Evolutionary conservation across 1,139 yeast genomes (phyloP).

Genomic region (Protomyces inouyei): DNA sequence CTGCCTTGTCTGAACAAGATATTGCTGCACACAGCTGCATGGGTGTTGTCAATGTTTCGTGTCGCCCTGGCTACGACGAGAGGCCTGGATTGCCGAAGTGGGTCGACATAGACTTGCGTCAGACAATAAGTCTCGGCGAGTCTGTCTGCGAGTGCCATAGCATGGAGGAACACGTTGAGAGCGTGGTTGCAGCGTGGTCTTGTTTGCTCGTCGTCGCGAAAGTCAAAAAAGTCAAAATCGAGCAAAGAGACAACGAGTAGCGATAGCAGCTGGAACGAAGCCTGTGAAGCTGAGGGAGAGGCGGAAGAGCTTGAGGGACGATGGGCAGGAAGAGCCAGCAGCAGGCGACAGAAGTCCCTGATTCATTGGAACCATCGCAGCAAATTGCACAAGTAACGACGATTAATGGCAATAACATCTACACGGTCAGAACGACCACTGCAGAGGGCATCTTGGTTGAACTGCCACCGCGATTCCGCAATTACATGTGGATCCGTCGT

Average conservation of each 20-base stretch:
- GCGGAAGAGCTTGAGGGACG: neutral
- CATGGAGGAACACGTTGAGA: neutral
- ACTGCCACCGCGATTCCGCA: conserved; percentile 42
- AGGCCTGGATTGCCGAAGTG: neutral
- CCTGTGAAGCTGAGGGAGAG: neutral
- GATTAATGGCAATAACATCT: conserved; percentile 25
- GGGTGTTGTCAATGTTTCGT: too few relatives aligned
- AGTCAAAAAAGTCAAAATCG: neutral
- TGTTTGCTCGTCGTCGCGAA: neutral
- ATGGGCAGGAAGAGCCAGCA: conserved; percentile 24
- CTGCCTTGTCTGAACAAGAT: neutral
- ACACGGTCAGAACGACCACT: conserved; percentile 2
- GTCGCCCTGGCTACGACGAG: neutral
- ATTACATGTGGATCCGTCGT: conserved; percentile 41
- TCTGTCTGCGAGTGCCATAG: neutral
- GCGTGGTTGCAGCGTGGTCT: neutral
- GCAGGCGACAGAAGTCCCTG: conserved; percentile 11
- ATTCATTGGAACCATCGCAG: neutral
- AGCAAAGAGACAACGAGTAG: neutral
- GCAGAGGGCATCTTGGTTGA: conserved; percentile 33
- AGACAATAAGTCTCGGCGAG: neutral
- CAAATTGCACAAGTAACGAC: conserved; percentile 7
- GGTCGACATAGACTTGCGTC: neutral
- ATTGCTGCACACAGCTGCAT: neutral
- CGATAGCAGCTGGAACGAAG: neutral